These are phyloP conservation scores for Podospora tetraspora DNA, from an alignment of 495 filamentous ascomycete genomes.

Conservation along the genomic window DNA sequence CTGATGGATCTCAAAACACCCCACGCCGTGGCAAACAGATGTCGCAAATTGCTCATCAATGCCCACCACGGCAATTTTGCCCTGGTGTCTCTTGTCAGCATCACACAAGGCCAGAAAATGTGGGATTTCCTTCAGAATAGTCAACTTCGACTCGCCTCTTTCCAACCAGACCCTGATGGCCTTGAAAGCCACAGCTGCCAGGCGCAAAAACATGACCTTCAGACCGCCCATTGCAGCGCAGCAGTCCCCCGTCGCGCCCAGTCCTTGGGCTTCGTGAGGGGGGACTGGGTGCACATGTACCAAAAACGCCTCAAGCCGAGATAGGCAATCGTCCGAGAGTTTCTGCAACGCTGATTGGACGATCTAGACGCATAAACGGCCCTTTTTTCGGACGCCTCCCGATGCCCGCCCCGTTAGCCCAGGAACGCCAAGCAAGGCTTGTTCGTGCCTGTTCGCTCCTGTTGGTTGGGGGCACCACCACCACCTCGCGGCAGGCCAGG, in stretches of 20 bases:
- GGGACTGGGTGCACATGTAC: background rate
- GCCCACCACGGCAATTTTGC: background rate
- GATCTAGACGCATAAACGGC: background rate
- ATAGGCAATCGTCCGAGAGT: background rate
- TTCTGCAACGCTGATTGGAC: background rate
- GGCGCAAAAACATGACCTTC: background rate
- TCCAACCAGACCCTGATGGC: background rate
- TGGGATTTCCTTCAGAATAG: background rate
- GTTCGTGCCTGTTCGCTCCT: background rate
- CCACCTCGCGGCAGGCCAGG: too few species aligned
- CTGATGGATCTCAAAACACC: background rate
- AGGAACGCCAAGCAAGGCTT: background rate
- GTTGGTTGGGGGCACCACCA: background rate
- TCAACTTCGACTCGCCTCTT: background rate
- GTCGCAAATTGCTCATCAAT: background rate
- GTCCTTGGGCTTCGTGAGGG: background rate
- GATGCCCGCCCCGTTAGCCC: background rate
- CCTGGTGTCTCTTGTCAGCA: background rate
- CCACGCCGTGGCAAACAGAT: background rate
- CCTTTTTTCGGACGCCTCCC: background rate
- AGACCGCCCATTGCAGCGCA: background rate
- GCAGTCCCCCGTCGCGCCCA: background rate
- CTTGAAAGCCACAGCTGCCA: background rate
- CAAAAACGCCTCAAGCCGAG: background rate
- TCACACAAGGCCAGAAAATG: background rate